Evolutionary conservation across 2,329 filamentous ascomycete species (phyloP).

Genomic region (Xylariomycetidae sp.): DNA sequence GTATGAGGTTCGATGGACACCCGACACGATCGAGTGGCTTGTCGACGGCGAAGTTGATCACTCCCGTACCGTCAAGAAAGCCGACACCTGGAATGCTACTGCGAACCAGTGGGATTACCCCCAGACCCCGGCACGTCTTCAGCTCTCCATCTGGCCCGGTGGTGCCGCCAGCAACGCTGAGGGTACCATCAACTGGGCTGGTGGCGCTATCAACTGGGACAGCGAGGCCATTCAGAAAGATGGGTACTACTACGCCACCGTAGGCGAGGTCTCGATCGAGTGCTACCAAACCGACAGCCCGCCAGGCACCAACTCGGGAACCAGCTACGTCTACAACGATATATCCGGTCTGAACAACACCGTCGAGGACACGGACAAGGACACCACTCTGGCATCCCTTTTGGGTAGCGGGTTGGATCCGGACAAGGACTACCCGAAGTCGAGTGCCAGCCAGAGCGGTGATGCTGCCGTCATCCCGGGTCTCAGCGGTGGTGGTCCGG

Average conservation of each 20-base stretch:
- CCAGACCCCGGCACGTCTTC: conserved; percentile 83
- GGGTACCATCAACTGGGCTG: conserved; percentile 88
- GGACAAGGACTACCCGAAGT: conserved; percentile 31
- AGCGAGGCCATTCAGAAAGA: conserved; percentile 70
- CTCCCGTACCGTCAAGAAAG: conserved; percentile 69
- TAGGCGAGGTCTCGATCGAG: conserved; percentile 71
- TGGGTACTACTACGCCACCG: conserved; percentile 83
- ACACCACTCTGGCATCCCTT: conserved; percentile 72
- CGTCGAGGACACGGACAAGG: conserved; percentile 67
- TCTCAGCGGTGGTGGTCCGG: conserved; percentile 24
- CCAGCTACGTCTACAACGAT: conserved; percentile 71
- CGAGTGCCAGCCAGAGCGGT: conserved; percentile 25
- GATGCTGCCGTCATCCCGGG: conserved; percentile 24
- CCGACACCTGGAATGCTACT: conserved; percentile 81
- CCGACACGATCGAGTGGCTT: conserved; percentile 78
- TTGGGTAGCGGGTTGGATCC: conserved; percentile 75
- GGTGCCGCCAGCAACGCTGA: conserved; percentile 71
- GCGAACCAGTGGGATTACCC: conserved; percentile 79
- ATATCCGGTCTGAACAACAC: conserved; percentile 65
- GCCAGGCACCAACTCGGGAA: conserved; percentile 63
- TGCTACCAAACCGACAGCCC: conserved; percentile 65
- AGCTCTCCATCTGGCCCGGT: conserved; percentile 94
- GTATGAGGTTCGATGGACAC: conserved; percentile 90
- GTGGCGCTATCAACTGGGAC: conserved; percentile 84
- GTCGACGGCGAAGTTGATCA: conserved; percentile 73